These are phyloP conservation scores for Penicillium canariense DNA, from an alignment of 495 filamentous ascomycete species.

Conservation along the genomic window DNA sequence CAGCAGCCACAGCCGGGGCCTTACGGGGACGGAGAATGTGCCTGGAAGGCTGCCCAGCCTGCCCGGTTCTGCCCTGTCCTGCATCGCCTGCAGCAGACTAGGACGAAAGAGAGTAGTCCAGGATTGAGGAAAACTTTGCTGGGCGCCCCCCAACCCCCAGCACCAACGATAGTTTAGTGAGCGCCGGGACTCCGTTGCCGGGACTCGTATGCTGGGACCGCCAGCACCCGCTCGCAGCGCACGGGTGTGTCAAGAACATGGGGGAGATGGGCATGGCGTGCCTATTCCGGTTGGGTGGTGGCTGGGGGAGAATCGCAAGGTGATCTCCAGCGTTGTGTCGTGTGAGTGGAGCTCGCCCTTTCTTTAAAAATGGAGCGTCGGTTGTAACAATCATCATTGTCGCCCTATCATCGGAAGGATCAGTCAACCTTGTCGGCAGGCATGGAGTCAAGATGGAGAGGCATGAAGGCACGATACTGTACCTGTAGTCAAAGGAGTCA, in stretches of 20 bases:
- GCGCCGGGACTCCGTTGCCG: background rate
- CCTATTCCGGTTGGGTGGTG: slow-evolving; percentile 3
- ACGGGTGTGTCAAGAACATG: slow-evolving; percentile 6
- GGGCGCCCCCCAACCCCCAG: background rate
- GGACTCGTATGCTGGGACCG: background rate
- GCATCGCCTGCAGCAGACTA: slow-evolving; percentile 2
- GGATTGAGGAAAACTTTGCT: background rate
- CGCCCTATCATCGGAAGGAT: slow-evolving; percentile 3
- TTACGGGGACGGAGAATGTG: slow-evolving; percentile 15
- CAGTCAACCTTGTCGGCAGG: background rate
- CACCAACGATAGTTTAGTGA: background rate
- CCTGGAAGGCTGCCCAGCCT: slow-evolving; percentile 6
- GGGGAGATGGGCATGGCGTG: background rate
- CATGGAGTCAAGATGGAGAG: background rate
- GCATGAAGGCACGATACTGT: background rate
- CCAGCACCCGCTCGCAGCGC: background rate
- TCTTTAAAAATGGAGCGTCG: slow-evolving; percentile 7
- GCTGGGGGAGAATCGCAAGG: background rate
- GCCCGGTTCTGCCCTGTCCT: background rate
- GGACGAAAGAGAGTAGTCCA: background rate
- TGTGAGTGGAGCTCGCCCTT: slow-evolving; percentile 6
- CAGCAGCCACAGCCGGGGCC: slow-evolving; percentile 23
- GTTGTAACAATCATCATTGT: slow-evolving; percentile 18
- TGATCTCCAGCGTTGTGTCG: background rate
- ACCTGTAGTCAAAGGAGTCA: background rate